Evolutionary conservation across 163 green algal genomes (phyloP).

Genomic region (Smithsoniella earleae): DNA sequence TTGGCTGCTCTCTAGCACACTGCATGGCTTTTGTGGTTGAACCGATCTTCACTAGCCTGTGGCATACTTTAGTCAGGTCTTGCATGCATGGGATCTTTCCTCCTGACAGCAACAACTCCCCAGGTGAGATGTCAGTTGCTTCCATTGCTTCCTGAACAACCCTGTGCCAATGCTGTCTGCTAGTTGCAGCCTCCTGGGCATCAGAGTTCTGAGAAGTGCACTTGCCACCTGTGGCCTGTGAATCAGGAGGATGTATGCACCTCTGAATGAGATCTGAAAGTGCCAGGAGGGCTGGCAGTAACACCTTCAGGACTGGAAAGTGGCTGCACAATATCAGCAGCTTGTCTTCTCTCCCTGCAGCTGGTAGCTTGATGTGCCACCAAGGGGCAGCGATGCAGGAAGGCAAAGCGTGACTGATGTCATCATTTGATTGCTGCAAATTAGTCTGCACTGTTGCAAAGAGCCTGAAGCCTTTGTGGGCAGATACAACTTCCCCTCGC

Average conservation of each 20-base stretch:
- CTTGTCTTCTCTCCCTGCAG: constrained; percentile 53
- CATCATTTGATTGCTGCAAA: too few species aligned
- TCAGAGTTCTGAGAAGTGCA: too few species aligned
- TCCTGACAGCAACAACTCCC: constrained; percentile 38
- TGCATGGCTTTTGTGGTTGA: too few species aligned
- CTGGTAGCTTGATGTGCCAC: constrained; percentile 39
- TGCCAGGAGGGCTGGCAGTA: too few species aligned
- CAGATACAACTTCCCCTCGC: constrained; percentile 61
- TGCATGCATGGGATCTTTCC: constrained; percentile 39
- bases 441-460: constrained; percentile 77
- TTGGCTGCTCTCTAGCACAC: too few species aligned
- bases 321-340: constrained; percentile 51
- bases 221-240: too few species aligned
- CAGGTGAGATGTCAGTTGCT: constrained; percentile 14
- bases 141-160: neutral
- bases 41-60: too few species aligned
- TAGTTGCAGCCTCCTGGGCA: too few species aligned
- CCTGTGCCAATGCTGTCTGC: too few species aligned
- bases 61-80: constrained; percentile 83
- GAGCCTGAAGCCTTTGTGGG: constrained; percentile 77
- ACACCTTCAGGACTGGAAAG: too few species aligned
- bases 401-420: neutral
- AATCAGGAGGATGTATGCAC: too few species aligned
- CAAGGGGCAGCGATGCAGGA: constrained; percentile 19
- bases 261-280: too few species aligned